Percentiles rank a stretch among this genome's conserved stretches.
Conservation (phyloP, 129 eudicot species). For the Escallonia rubra region DNA sequence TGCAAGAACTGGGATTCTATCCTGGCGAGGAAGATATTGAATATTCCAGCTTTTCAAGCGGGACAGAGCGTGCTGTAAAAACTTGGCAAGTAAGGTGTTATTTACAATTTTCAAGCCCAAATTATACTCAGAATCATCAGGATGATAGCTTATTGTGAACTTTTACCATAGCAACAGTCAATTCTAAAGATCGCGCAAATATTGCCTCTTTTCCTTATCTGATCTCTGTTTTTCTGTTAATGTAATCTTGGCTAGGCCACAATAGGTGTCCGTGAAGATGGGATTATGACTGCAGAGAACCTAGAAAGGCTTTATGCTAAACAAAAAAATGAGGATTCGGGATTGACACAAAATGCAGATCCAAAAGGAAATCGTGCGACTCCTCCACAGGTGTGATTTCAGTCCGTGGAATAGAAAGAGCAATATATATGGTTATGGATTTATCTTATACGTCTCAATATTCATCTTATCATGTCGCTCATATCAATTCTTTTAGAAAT, state of each 20-base stretch:
- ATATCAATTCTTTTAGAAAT: too few relatives aligned
- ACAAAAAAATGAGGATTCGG: slow-evolving; percentile 18
- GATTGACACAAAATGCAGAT: slow-evolving; percentile 18
- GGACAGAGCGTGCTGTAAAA: slow-evolving; percentile 92
- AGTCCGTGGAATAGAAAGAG: too few relatives aligned
- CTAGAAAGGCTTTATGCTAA: slow-evolving; percentile 46
- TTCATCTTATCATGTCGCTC: too few relatives aligned
- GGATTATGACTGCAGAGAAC: slow-evolving; percentile 83
- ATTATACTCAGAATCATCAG: not conserved
- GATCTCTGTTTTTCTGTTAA: slow-evolving; percentile 3
- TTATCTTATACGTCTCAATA: too few relatives aligned
- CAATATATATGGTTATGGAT: too few relatives aligned
- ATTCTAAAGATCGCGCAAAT: slow-evolving; percentile 1
- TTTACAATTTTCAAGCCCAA: not conserved
- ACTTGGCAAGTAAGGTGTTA: slow-evolving; percentile 86
- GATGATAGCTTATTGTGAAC: not conserved
- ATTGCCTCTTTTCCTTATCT: not conserved
- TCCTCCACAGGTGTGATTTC: slow-evolving; percentile 17
- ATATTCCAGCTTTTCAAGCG: slow-evolving; percentile 64
- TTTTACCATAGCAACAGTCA: not conserved
- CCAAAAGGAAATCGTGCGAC: slow-evolving; percentile 17
- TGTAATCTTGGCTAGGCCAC: slow-evolving; percentile 43
- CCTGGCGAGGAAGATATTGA: slow-evolving; percentile 91
- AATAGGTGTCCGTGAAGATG: slow-evolving; percentile 68
- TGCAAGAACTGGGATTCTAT: slow-evolving; percentile 76